Evolutionary conservation across 306 rosid species (phyloP), one percentile per base, ranked within the genome.

Genomic region (Glycine tomentella): DNA sequence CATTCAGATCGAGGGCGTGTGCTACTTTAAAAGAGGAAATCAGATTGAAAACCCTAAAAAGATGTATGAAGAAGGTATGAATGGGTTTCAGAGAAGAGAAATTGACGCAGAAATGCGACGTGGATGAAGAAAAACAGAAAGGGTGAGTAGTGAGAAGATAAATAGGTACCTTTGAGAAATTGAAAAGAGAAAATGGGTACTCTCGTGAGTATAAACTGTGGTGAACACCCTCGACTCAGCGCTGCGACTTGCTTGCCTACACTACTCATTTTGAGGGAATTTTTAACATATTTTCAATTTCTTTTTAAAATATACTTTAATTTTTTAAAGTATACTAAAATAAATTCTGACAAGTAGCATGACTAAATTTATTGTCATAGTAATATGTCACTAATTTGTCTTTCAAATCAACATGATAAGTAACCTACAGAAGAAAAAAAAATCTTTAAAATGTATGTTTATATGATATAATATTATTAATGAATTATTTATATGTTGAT

Each of bases 1-100:
- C 3, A 50, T 46, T 74, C 74, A 84, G 86, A 87, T 87, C 87
- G 76, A 69, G 38, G n/a, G 56, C 4, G 33, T 8, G 49, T 6
- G 63, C 4, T 9, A 52, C 3, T 51, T 38, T 15, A 45, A 49
- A 68, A 20, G 17, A 25, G 74, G 31, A 16, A 62, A 63, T 63
- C n/a, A 65, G 44, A 66, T 72, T 20, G 76, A 48, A 80, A 86
- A 87, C 87, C 90, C 90, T 84, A 81, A 73, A 20, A 73, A 34
- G 74, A 74, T 57, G 72, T 9, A 56, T 7, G 72, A 68, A 40
- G 3, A 62, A 44, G 72, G 2, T 15, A 63, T 9, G 75, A 44
- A 53, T 4, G 72, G 10, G 10, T 9, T 49, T 0, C 20, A 12
- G 14, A 64, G 77, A 62, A 45, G 70, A 65, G 58, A 75, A 64